A percentile compares a stretch with the other conserved stretches of the same genome.
phyloP scores from a whole-genome alignment of 1,139 yeast genomes.

The Suhomyces ambrosiae region DNA sequence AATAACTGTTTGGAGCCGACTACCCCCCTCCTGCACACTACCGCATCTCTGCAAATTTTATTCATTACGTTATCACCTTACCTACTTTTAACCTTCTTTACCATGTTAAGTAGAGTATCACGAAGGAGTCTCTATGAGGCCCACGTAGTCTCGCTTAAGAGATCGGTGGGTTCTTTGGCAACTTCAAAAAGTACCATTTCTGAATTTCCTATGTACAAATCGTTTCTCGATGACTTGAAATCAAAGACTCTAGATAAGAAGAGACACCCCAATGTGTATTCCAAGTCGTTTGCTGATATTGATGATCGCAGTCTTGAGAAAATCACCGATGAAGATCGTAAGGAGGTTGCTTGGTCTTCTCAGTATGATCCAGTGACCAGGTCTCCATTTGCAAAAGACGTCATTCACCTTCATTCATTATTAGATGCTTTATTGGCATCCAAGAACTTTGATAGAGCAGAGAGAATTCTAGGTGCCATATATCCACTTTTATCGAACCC shows the following conservation, averaged over 20 bases:
- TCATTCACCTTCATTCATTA: slow-evolving; percentile 70
- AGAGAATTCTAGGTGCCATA: slow-evolving; percentile 60
- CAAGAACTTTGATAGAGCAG: slow-evolving; percentile 71
- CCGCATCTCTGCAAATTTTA: slow-evolving; percentile 12
- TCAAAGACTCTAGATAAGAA: slow-evolving; percentile 11
- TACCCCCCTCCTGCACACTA: slow-evolving; percentile 5
- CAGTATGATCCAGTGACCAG: slow-evolving; percentile 46
- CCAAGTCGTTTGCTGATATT: slow-evolving; percentile 28
- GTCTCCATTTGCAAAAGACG: slow-evolving; percentile 56
- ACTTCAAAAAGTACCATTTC: slow-evolving; percentile 8
- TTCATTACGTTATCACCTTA: slow-evolving; percentile 4
- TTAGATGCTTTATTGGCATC: slow-evolving; percentile 79
- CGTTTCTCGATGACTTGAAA: slow-evolving; percentile 18
- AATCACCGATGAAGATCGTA: slow-evolving; percentile 22
- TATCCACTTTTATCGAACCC: slow-evolving; percentile 44
- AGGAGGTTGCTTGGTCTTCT: slow-evolving; percentile 39
- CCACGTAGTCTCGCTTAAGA: slow-evolving; percentile 4
- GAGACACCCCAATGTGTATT: slow-evolving; percentile 17
- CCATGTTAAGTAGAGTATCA: slow-evolving; percentile 9
- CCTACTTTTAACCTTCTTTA: no score
- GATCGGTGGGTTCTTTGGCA: slow-evolving; percentile 8
- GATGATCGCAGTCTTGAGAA: slow-evolving; percentile 17
- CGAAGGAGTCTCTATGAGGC: slow-evolving; percentile 8
- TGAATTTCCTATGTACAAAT: slow-evolving; percentile 18
- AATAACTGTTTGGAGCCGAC: no score